Evolutionary conservation across 2,329 filamentous ascomycete genomes (phyloP).

Genomic region (Arthrobotrys pseudoclavata): DNA sequence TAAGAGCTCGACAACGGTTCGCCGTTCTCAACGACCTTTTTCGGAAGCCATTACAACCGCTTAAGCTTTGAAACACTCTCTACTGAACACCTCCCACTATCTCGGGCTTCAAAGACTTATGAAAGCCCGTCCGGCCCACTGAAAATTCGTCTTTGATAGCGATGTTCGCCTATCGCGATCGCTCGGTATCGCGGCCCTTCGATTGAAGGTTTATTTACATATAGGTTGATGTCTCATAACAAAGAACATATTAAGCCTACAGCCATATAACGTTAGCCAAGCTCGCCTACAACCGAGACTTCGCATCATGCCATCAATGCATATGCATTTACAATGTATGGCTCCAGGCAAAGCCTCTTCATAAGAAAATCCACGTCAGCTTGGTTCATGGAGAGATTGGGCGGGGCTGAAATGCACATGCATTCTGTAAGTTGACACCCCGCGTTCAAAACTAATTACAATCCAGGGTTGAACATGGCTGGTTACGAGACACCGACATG

Average conservation of each 20-base stretch:
- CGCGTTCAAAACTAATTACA: constrained; percentile 6
- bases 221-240: neutral
- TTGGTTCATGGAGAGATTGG: neutral
- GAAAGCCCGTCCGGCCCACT: neutral
- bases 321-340: neutral
- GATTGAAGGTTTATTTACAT: neutral
- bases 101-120: constrained; percentile 26
- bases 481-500: constrained; percentile 20
- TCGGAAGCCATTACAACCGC: constrained; percentile 17
- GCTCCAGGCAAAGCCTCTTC: neutral
- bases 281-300: constrained; percentile 38
- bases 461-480: neutral
- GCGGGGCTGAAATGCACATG: constrained; percentile 4
- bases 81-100: constrained; percentile 25
- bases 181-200: constrained; percentile 1
- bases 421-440: constrained; percentile 18
- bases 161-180: constrained; percentile 47
- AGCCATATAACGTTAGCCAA: constrained; percentile 1
- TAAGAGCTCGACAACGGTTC: constrained; percentile 47
- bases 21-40: constrained; percentile 34
- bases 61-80: constrained; percentile 37
- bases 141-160: neutral
- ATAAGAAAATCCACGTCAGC: neutral
- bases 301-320: constrained; percentile 27
- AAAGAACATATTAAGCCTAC: neutral